These are phyloP conservation scores for Sanghuangporus weigelae DNA, from an alignment of 1,284 basidiomycete species.

Conservation along the genomic window DNA sequence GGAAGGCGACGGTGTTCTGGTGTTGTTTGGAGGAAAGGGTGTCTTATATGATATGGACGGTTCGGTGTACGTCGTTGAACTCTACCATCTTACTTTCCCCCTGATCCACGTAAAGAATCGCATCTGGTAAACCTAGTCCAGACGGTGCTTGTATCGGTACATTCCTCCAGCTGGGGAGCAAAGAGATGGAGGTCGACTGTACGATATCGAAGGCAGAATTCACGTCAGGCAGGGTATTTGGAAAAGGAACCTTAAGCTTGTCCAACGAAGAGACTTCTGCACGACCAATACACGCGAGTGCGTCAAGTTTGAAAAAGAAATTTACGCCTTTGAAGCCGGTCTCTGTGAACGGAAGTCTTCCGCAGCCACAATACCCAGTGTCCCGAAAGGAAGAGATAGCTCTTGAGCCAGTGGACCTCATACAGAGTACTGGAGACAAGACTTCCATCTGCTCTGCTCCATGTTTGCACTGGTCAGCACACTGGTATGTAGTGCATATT, in stretches of 20 bases:
- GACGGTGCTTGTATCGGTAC: conserved; percentile 41
- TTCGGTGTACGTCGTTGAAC: conserved; percentile 39
- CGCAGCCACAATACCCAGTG: conserved; percentile 21
- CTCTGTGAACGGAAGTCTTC: conserved; percentile 26
- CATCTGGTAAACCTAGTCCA: conserved; percentile 35
- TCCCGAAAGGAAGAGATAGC: conserved; percentile 30
- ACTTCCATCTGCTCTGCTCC: conserved; percentile 6
- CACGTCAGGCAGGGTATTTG: conserved; percentile 61
- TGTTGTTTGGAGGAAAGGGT: conserved; percentile 42
- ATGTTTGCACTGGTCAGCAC: conserved; percentile 55
- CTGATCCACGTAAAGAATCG: conserved; percentile 29
- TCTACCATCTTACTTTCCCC: background rate
- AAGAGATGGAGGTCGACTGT: conserved; percentile 67
- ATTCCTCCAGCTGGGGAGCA: conserved; percentile 56
- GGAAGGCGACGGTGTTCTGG: conserved; percentile 78
- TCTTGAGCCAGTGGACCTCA: conserved; percentile 38
- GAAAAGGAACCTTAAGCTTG: conserved; percentile 24
- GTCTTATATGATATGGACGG: conserved; percentile 58
- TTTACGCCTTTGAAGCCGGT: conserved; percentile 38
- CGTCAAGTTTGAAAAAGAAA: conserved; percentile 32
- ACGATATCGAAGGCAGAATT: conserved; percentile 52
- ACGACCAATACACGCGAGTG: conserved; percentile 19
- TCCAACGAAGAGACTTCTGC: conserved; percentile 21
- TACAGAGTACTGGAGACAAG: conserved; percentile 8
- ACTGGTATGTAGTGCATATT: conserved; percentile 43